Percentiles rank a stretch among this genome's conserved stretches.
Evolutionary conservation across 208 protist genomes (phyloP).

Genomic region (Zelonia costaricensis): DNA sequence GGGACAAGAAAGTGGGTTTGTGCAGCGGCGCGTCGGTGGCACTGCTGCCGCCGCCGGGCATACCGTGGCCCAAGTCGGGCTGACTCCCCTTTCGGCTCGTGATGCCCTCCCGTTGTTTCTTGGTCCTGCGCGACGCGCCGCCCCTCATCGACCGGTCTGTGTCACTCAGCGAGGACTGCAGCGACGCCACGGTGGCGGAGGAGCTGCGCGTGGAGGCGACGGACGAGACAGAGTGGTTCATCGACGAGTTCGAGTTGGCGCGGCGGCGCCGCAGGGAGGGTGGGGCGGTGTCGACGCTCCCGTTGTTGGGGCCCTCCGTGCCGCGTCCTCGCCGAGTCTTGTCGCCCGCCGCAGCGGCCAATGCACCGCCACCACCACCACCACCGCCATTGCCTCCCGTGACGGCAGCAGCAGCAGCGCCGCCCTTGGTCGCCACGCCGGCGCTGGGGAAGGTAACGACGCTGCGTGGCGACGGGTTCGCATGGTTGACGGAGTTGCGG

Average conservation of each 20-base stretch:
- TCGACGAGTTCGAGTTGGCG: slow-evolving; percentile 4
- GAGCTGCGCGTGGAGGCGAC: slow-evolving; percentile 3
- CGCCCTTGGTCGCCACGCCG: no score
- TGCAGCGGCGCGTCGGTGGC: not conserved
- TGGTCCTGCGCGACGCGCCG: no score
- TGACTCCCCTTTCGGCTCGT: no score
- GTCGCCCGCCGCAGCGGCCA: no score
- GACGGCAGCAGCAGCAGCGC: no score
- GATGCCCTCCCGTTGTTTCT: no score
- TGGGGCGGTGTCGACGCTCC: not conserved
- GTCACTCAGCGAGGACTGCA: slow-evolving; percentile 3
- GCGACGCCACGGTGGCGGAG: not conserved
- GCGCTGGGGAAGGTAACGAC: no score
- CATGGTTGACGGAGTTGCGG: not conserved
- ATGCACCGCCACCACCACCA: no score
- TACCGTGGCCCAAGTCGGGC: not conserved
- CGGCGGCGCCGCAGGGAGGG: not conserved
- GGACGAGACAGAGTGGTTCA: not conserved
- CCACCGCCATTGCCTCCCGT: no score
- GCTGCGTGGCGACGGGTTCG: no score
- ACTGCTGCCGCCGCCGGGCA: not conserved
- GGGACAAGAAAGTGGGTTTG: slow-evolving; percentile 6
- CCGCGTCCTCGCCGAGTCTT: no score
- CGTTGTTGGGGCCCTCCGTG: no score
- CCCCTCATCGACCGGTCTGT: not conserved